Evolutionary conservation across 2,329 filamentous ascomycete species (phyloP).

Genomic region (Cordyceps tenuipes): DNA sequence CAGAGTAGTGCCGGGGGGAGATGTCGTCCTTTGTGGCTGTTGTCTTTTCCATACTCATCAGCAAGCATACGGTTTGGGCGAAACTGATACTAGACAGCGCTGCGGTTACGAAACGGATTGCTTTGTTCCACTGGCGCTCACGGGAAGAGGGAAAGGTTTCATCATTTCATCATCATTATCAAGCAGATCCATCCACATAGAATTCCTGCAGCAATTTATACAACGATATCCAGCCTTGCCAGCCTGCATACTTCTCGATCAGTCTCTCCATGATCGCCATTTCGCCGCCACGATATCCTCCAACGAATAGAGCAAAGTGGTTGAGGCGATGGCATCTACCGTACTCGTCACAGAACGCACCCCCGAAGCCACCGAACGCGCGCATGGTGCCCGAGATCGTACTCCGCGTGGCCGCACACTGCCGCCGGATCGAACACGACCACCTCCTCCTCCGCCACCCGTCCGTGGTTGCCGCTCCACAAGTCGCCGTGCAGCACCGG

Average conservation of each 20-base stretch:
- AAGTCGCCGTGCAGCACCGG: constrained; percentile 78
- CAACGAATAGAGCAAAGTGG: constrained; percentile 78
- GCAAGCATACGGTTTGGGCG: background rate
- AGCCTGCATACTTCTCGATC: constrained; percentile 56
- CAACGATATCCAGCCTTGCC: background rate
- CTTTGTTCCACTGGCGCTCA: background rate
- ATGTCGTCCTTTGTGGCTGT: background rate
- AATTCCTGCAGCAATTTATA: background rate
- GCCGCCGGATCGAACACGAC: constrained; percentile 76
- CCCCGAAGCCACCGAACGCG: constrained; percentile 87
- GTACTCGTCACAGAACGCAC: constrained; percentile 68
- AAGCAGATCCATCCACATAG: background rate
- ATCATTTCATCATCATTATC: background rate
- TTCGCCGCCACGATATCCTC: constrained; percentile 66
- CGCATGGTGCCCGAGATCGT: constrained; percentile 90
- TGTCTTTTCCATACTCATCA: background rate
- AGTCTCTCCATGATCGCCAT: constrained; percentile 72
- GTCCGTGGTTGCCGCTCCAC: constrained; percentile 80
- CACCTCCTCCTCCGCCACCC: constrained; percentile 57
- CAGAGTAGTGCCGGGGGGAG: constrained; percentile 19
- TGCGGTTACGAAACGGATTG: background rate
- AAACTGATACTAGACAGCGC: constrained; percentile 1
- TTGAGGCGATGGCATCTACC: constrained; percentile 80
- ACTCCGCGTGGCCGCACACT: constrained; percentile 82
- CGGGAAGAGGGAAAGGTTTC: background rate